Conservation (phyloP, 495 filamentous ascomycete species). For the Xeromyces bisporus region DNA sequence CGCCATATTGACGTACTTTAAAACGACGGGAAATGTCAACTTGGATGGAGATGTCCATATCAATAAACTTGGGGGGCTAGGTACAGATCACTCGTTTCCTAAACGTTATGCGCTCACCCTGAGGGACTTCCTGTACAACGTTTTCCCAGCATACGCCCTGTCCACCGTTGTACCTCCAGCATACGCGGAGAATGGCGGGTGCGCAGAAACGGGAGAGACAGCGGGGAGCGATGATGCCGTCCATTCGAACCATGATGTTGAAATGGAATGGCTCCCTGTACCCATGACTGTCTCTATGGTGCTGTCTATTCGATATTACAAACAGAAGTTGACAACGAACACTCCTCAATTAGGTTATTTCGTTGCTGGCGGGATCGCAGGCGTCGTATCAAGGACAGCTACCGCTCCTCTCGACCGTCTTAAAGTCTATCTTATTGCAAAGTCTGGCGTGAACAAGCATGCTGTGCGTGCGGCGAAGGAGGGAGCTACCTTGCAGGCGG, state of each 20-base stretch:
- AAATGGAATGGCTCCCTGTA: slow-evolving; percentile 30
- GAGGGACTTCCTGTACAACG: slow-evolving; percentile 24
- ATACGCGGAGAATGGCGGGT: slow-evolving; percentile 17
- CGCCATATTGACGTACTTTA: slow-evolving; percentile 82
- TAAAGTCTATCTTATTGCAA: slow-evolving; percentile 93
- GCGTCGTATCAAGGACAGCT: slow-evolving; percentile 77
- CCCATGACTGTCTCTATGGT: slow-evolving; percentile 30
- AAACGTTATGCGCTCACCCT: slow-evolving; percentile 22
- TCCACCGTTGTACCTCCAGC: slow-evolving; percentile 24
- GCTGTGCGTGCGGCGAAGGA: slow-evolving; percentile 51
- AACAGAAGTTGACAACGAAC: slow-evolving; percentile 44
- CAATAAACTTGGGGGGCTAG: slow-evolving; percentile 84
- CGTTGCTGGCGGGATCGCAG: slow-evolving; percentile 81
- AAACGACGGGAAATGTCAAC: slow-evolving; percentile 76
- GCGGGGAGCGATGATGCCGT: slow-evolving; percentile 13
- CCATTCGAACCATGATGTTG: slow-evolving; percentile 20
- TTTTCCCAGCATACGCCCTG: slow-evolving; percentile 21
- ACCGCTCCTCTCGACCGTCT: slow-evolving; percentile 93
- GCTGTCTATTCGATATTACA: slow-evolving; percentile 33
- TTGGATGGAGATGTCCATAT: slow-evolving; percentile 88
- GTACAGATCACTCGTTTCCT: slow-evolving; percentile 71
- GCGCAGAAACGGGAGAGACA: slow-evolving; percentile 11
- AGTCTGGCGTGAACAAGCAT: slow-evolving; percentile 46
- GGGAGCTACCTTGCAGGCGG: slow-evolving; percentile 47
- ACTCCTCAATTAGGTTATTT: slow-evolving; percentile 83